A percentile compares a stretch with the other conserved stretches of the same genome.
phyloP scores from a whole-genome alignment of 768 basidiomycete genomes.

The Serpula lacrymans region DNA sequence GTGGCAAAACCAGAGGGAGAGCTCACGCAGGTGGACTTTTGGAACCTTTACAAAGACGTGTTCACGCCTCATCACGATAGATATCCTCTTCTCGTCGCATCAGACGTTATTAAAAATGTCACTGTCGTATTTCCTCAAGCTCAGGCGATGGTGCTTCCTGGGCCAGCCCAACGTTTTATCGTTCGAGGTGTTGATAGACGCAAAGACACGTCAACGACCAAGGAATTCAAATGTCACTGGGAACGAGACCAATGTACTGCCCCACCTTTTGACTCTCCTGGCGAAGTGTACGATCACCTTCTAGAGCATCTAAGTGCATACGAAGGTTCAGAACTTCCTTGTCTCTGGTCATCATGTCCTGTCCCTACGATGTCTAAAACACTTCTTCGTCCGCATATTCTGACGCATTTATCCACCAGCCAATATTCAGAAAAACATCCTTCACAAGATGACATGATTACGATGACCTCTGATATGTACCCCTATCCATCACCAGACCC shows the following conservation, averaged over 20 bases:
- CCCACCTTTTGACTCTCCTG: conserved; percentile 45
- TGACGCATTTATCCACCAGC: conserved; percentile 70
- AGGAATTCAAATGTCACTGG: conserved; percentile 80
- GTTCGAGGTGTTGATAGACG: conserved; percentile 81
- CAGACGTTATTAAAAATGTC: conserved; percentile 94
- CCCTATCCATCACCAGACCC: conserved; percentile 59
- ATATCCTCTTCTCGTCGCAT: conserved; percentile 69
- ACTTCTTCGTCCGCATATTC: conserved; percentile 60
- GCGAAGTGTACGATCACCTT: conserved; percentile 74
- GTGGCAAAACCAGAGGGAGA: conserved; percentile 71
- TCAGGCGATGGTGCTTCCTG: conserved; percentile 80
- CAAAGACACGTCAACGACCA: conserved; percentile 52
- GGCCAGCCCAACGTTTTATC: conserved; percentile 73
- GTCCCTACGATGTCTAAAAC: conserved; percentile 43
- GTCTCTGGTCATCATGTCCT: conserved; percentile 72
- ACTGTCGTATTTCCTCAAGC: conserved; percentile 82
- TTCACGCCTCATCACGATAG: conserved; percentile 62
- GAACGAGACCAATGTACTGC: conserved; percentile 53
- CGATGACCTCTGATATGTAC: conserved; percentile 53
- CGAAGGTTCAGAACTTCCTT: conserved; percentile 46
- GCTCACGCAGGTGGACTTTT: conserved; percentile 92
- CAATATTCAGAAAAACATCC: conserved; percentile 57
- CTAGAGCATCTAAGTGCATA: conserved; percentile 50
- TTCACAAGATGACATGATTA: conserved; percentile 71
- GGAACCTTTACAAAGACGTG: conserved; percentile 87